Conservation (phyloP, 2,329 filamentous ascomycete species). For the Xylaria multiplex region DNA sequence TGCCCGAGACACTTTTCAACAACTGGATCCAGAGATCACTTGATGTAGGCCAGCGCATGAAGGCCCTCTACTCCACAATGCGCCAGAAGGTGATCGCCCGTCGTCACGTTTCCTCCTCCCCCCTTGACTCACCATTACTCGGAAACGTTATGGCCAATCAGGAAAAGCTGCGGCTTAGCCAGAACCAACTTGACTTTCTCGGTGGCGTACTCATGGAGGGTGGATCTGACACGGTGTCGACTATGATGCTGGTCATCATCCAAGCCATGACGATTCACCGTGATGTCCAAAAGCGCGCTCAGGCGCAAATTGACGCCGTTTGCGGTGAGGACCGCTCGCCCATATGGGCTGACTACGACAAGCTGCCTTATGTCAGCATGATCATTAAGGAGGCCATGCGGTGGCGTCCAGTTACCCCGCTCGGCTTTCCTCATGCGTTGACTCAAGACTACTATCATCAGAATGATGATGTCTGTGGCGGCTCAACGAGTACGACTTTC, state of each 20-base stretch:
- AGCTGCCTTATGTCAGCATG: slow-evolving; percentile 53
- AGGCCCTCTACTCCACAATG: too few species aligned
- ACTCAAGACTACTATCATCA: slow-evolving; percentile 46
- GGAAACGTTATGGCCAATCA: too few species aligned
- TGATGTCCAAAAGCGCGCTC: slow-evolving; percentile 52
- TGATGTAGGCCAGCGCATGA: too few species aligned
- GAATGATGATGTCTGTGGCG: slow-evolving; percentile 43
- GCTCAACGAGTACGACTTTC: slow-evolving; percentile 44
- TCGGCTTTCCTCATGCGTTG: slow-evolving; percentile 52
- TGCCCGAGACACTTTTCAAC: slow-evolving; percentile 25
- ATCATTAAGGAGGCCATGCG: slow-evolving; percentile 55
- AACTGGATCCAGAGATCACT: slow-evolving; percentile 19
- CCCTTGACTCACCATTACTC: too few species aligned
- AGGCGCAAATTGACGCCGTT: slow-evolving; percentile 53
- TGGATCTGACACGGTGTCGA: too few species aligned
- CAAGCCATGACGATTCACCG: slow-evolving; percentile 55
- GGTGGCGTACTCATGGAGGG: too few species aligned
- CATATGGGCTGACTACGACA: slow-evolving; percentile 50
- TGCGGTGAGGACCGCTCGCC: slow-evolving; percentile 52
- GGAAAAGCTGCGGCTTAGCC: too few species aligned
- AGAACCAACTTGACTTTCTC: too few species aligned
- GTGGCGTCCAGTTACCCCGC: slow-evolving; percentile 52
- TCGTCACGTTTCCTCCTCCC: too few species aligned
- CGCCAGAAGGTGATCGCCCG: too few species aligned
- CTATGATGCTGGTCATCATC: too few species aligned